A percentile compares a stretch with the other conserved stretches of the same genome.
Conservation (phyloP, 352 stramenopile species). For the Pythium plurisporium region DNA sequence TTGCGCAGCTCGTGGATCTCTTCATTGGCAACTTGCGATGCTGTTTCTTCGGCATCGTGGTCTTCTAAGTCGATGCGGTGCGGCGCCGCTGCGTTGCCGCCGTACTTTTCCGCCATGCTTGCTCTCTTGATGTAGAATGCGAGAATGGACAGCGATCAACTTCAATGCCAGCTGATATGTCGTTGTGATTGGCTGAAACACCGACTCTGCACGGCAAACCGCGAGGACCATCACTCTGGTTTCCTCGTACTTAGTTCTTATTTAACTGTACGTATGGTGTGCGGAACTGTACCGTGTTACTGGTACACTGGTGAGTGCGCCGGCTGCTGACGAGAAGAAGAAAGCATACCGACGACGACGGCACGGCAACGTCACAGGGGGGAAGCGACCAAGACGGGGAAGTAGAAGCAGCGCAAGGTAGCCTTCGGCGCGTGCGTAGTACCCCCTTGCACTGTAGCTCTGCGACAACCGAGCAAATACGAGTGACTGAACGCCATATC, state of each 20-base stretch:
- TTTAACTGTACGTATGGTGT: background rate
- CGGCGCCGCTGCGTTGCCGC: background rate
- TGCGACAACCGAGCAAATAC: background rate
- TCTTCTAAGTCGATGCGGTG: conserved; percentile 1
- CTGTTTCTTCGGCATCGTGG: background rate
- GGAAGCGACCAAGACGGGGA: too few relatives aligned
- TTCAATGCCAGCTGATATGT: conserved; percentile 1
- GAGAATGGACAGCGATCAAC: conserved; percentile 4
- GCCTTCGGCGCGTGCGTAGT: too few relatives aligned
- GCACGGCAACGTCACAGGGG: background rate
- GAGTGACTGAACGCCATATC: background rate
- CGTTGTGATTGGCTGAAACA: conserved; percentile 20
- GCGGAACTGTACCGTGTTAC: background rate
- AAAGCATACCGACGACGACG: background rate
- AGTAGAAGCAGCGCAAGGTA: too few relatives aligned
- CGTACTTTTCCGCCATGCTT: conserved; percentile 1
- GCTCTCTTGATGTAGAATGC: background rate
- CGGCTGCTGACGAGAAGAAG: background rate
- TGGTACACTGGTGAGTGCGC: background rate
- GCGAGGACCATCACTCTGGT: conserved; percentile 17
- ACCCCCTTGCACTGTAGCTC: background rate
- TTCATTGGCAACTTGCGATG: conserved; percentile 12
- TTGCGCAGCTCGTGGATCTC: conserved; percentile 63
- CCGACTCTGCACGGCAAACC: conserved; percentile 1
- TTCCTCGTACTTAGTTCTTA: background rate